Base-by-base conservation (phyloP, 768 basidiomycete genomes). In the Psilocybe cubensis region DNA sequence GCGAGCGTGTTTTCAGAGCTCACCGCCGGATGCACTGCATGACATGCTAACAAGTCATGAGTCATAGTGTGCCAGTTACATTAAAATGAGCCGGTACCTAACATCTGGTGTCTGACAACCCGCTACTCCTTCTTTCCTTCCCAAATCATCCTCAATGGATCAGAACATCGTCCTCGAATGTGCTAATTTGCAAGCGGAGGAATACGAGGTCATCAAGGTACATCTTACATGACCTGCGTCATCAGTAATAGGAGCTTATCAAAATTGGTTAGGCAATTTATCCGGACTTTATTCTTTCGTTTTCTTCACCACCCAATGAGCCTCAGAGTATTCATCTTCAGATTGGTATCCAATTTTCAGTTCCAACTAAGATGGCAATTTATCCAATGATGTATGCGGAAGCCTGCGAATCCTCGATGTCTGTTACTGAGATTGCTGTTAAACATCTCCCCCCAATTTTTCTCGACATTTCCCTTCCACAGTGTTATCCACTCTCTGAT, bases 391-490 rank as follows among this genome's bases (percentile, higher is more conserved):
- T n/a, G n/a, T n/a, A n/a, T n/a, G n/a, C 59, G 43, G 25, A 21
- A 20, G 17, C 21, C 18, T 24, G 29, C 14, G 54, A 60, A 35
- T 17, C 9, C 31, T 33, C 31, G 14, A 14, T 14, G 49, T 31
- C 35, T 41, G 43, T 27, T 21, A 18, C 14, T 14, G 46, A 20
- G 23, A 44, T 55, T 17, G 73, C 70, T 48, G 68, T 84, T 28
- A 74, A 80, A 18, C 74, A 77, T 3, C 76, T 92, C 10, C 89
- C 89, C 2, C 83, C 88, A 3, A 59, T 92, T 3, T 74, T 82
- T 10, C 67, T 92, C 21, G 76, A 79, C 54, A 63, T 90, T 20
- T 60, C 71, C 2, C 76, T 86, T 17, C 84, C 83, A 11, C 64
- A 74, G 5, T 56, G 63, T 0, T 91, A 91, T 63, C 89, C 89